Evolutionary conservation across 148 eudicot genomes (phyloP).

Genomic region (Camellia japonica): DNA sequence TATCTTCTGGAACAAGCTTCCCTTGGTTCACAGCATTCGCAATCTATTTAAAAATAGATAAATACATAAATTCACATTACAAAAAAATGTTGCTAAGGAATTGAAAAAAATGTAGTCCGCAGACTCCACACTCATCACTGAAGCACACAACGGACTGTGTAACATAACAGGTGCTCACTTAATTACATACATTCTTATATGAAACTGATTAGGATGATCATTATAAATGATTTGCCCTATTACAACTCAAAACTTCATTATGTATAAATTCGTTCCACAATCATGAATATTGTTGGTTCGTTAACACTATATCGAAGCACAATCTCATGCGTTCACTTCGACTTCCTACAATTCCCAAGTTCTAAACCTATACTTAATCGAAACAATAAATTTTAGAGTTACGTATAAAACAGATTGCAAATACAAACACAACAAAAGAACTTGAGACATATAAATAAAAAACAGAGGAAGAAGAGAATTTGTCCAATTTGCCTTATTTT

Average conservation of each 20-base stretch:
- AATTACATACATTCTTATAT: not conserved
- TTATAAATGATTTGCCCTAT: not conserved
- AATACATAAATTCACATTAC: not conserved
- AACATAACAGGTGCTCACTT: not conserved
- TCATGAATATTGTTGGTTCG: not conserved
- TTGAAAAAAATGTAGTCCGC: no score
- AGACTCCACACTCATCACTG: not conserved
- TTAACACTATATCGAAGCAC: not conserved
- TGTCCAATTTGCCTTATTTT: not conserved
- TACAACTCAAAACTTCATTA: not conserved
- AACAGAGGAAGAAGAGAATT: no score
- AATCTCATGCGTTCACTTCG: not conserved
- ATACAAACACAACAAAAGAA: not conserved
- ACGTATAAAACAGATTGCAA: not conserved
- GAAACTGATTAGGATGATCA: no score
- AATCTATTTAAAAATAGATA: constrained; percentile 37
- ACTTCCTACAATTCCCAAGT: not conserved
- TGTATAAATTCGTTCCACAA: not conserved
- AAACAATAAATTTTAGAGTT: not conserved
- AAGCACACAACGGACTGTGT: not conserved
- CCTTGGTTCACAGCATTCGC: constrained; percentile 74
- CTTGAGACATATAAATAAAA: no score
- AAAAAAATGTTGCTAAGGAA: not conserved
- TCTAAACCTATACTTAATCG: not conserved
- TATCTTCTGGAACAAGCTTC: constrained; percentile 80